A percentile compares a stretch with the other conserved stretches of the same genome.
Conservation (phyloP, 2,329 filamentous ascomycete species). For the Colletotrichum chrysophilum region DNA sequence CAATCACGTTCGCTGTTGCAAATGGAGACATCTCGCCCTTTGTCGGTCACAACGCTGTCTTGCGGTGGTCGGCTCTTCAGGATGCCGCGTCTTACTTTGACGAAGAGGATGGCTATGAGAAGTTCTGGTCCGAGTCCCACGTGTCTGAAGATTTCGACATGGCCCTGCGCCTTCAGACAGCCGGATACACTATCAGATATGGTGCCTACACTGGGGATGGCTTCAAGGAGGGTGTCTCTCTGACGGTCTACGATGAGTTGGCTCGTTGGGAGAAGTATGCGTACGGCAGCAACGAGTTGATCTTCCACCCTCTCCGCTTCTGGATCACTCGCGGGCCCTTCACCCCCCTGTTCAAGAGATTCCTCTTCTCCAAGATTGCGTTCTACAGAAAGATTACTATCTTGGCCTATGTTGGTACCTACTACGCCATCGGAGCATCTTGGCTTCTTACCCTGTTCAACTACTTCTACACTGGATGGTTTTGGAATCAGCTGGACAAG, state of each 20-base stretch:
- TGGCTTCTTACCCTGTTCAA: conserved; percentile 71
- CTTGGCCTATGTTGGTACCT: conserved; percentile 67
- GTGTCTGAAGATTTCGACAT: conserved; percentile 84
- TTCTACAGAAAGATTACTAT: conserved; percentile 74
- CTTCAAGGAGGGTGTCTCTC: conserved; percentile 76
- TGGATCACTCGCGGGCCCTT: conserved; percentile 70
- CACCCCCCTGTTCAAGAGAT: conserved; percentile 66
- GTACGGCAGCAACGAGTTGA: conserved; percentile 73
- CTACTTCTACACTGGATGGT: conserved; percentile 48
- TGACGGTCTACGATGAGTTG: conserved; percentile 76
- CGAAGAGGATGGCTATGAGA: conserved; percentile 64
- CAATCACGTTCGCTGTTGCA: conserved; percentile 73
- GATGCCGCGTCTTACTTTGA: conserved; percentile 36
- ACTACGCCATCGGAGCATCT: conserved; percentile 73
- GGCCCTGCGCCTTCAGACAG: conserved; percentile 72
- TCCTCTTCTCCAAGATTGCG: conserved; percentile 65
- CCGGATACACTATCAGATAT: conserved; percentile 71
- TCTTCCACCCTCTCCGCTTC: conserved; percentile 69
- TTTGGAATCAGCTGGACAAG: conserved; percentile 41
- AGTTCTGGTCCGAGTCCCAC: conserved; percentile 77
- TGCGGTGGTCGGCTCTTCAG: conserved; percentile 63
- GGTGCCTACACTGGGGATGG: conserved; percentile 72
- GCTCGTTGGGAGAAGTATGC: conserved; percentile 77
- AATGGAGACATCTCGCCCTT: conserved; percentile 77
- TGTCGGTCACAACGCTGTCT: conserved; percentile 78